Percentiles rank a stretch among this genome's conserved stretches.
phyloP scores from a whole-genome alignment of 2,329 filamentous ascomycete genomes.

The Tolypocladium tropicale region DNA sequence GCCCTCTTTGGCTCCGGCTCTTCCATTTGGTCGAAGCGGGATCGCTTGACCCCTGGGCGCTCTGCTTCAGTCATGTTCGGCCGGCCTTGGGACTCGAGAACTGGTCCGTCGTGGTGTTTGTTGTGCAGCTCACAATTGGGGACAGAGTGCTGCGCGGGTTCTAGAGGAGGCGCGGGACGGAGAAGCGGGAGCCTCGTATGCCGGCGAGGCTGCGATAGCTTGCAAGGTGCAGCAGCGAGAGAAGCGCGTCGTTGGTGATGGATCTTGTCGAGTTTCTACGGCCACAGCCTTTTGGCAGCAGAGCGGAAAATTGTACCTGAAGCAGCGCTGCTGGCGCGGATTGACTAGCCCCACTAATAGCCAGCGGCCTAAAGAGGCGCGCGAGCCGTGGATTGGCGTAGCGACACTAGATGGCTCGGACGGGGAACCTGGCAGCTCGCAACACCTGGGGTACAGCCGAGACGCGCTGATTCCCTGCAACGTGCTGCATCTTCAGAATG shows the following conservation, averaged over 20 bases:
- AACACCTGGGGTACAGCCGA: background rate
- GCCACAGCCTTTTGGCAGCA: background rate
- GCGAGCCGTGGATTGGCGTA: background rate
- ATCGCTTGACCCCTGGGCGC: constrained; percentile 65
- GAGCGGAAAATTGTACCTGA: background rate
- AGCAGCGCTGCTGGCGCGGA: background rate
- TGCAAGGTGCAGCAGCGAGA: background rate
- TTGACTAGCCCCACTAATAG: background rate
- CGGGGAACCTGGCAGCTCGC: background rate
- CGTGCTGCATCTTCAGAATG: background rate
- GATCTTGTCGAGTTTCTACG: background rate
- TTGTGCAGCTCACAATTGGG: background rate
- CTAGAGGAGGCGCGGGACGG: background rate
- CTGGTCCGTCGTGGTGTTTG: background rate
- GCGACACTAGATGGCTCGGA: background rate
- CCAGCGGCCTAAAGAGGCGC: background rate
- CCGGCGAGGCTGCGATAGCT: background rate
- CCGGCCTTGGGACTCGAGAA: background rate
- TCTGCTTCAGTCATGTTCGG: constrained; percentile 66
- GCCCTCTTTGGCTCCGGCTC: constrained; percentile 63
- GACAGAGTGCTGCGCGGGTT: background rate
- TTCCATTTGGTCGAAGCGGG: constrained; percentile 83
- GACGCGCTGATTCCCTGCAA: background rate
- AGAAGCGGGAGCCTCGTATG: background rate
- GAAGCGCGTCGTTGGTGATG: background rate